Evolutionary conservation across 2,329 filamentous ascomycete genomes (phyloP).

Genomic region (Neofusicoccum ribis): DNA sequence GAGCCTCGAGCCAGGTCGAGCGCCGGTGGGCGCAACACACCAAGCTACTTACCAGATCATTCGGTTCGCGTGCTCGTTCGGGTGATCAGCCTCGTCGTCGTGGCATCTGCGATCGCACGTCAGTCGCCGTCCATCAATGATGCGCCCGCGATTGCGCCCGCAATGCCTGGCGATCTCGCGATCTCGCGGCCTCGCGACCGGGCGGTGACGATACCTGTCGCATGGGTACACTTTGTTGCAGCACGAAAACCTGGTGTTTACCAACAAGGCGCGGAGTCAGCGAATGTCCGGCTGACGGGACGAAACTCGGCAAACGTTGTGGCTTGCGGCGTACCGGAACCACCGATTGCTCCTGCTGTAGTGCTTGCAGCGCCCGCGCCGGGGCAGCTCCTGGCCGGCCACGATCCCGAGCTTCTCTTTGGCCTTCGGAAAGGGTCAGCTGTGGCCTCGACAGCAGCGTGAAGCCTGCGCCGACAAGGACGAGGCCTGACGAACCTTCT

Average conservation of each 20-base stretch:
- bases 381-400: conserved; percentile 55
- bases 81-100: conserved; percentile 68
- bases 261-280: conserved; percentile 7
- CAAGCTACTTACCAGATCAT: conserved; percentile 67
- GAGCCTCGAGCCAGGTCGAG: conserved; percentile 10
- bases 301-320: background rate
- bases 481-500: conserved; percentile 19
- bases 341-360: conserved; percentile 58
- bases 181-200: background rate
- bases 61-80: conserved; percentile 76
- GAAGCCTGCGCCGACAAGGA: background rate
- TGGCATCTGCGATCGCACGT: conserved; percentile 58
- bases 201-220: conserved; percentile 46
- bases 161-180: conserved; percentile 27
- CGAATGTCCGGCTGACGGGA: background rate
- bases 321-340: conserved; percentile 48
- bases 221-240: conserved; percentile 59
- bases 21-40: conserved; percentile 1
- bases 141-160: conserved; percentile 48
- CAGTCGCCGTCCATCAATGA: conserved; percentile 10
- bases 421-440: conserved; percentile 4
- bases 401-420: conserved; percentile 55
- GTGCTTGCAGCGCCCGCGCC: conserved; percentile 54
- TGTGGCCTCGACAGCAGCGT: background rate
- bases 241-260: conserved; percentile 52